phyloP scores from a whole-genome alignment of 768 basidiomycete genomes.

The Mycena epipterygia region DNA sequence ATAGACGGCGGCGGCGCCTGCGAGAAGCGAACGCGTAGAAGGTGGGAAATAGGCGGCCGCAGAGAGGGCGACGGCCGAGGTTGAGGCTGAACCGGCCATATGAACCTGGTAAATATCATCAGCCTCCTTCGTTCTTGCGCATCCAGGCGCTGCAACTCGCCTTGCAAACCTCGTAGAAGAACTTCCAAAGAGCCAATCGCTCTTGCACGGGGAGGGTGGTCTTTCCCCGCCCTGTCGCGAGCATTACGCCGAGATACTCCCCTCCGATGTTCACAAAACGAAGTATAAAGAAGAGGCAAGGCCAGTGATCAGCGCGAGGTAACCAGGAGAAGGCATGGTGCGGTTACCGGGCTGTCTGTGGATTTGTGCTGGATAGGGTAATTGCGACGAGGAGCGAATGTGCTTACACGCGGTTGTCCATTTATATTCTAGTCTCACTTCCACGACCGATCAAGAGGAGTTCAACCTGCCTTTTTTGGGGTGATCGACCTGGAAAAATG shows the following conservation, averaged over 20 bases:
- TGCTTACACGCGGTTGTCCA: no score
- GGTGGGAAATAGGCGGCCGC: neutral
- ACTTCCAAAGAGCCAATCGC: conserved; percentile 8
- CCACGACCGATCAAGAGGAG: no score
- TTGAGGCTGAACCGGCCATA: neutral
- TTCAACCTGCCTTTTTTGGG: no score
- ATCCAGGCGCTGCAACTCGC: neutral
- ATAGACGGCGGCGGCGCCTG: neutral
- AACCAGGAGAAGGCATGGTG: conserved; percentile 19
- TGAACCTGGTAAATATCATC: neutral
- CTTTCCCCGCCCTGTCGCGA: conserved; percentile 3
- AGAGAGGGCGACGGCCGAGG: neutral
- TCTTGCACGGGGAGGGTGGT: conserved; percentile 2
- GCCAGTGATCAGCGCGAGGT: neutral
- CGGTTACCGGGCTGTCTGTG: no score
- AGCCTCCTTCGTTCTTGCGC: neutral
- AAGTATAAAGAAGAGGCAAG: conserved; percentile 17
- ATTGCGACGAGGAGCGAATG: no score
- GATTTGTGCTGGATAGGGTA: no score
- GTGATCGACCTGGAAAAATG: no score
- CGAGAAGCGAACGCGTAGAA: neutral
- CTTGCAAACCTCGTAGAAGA: neutral
- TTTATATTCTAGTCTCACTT: no score
- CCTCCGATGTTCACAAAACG: conserved; percentile 10
- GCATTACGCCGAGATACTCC: conserved; percentile 11